Percentiles rank a stretch among this genome's conserved stretches.
Conservation (phyloP, 2,329 filamentous ascomycete genomes). For the Coniochaeta hoffmannii region DNA sequence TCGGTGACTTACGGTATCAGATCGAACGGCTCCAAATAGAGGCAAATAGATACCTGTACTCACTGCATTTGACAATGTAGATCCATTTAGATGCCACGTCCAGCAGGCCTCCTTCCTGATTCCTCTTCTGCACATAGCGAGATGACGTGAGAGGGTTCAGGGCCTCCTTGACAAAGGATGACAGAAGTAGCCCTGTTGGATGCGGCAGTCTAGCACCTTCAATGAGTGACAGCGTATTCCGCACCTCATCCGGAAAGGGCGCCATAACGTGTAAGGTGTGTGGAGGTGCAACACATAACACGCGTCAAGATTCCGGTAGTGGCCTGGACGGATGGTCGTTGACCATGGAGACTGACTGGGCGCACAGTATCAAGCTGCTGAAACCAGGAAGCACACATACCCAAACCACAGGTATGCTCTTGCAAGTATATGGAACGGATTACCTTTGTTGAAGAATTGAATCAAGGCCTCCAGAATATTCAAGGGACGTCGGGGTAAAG, state of each 20-base stretch:
- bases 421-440: too few species aligned
- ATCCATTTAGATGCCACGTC: background rate
- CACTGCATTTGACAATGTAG: background rate
- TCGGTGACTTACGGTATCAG: background rate
- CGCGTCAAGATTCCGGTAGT: too few species aligned
- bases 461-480: too few species aligned
- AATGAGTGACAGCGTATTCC: conserved; percentile 4
- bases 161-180: conserved; percentile 6
- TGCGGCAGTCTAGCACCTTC: conserved; percentile 5
- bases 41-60: background rate
- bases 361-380: too few species aligned
- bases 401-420: too few species aligned
- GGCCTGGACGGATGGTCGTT: too few species aligned
- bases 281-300: background rate
- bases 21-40: background rate
- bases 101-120: background rate
- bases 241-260: too few species aligned
- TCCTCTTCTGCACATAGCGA: background rate
- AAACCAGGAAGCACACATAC: too few species aligned
- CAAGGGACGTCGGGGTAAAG: too few species aligned
- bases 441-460: too few species aligned
- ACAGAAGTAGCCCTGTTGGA: conserved; percentile 5
- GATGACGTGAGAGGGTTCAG: conserved; percentile 4
- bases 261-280: too few species aligned
- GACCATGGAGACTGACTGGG: too few species aligned